These are phyloP conservation scores for Hemisphaericaspora lyxosophila DNA, from an alignment of 1,139 yeast species.

Conservation along the genomic window DNA sequence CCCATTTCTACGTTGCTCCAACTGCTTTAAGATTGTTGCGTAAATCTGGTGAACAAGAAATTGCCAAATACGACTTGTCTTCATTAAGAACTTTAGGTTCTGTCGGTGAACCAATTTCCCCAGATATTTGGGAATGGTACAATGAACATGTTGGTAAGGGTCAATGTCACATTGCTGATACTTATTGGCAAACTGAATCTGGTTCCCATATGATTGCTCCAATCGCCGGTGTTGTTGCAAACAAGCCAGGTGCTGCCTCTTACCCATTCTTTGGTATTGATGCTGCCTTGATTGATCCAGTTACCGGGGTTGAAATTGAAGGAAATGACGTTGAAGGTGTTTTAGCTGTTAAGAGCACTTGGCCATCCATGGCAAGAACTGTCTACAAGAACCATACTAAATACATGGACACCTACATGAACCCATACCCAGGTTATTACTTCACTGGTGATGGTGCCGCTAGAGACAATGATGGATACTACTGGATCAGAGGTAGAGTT, in stretches of 20 bases:
- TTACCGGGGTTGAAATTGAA: constrained; percentile 73
- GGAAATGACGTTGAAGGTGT: constrained; percentile 98
- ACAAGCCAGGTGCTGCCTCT: constrained; percentile 97
- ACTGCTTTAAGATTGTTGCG: constrained; percentile 94
- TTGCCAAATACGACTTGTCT: constrained; percentile 82
- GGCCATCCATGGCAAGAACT: constrained; percentile 99
- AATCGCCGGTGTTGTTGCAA: constrained; percentile 89
- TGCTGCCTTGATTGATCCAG: constrained; percentile 90
- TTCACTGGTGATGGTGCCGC: constrained; percentile 99
- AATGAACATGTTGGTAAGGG: constrained; percentile 87
- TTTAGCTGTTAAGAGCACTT: constrained; percentile 79
- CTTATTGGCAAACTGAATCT: constrained; percentile 99
- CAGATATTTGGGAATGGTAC: constrained; percentile 99
- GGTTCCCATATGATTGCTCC: constrained; percentile 97
- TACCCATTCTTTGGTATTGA: constrained; percentile 95
- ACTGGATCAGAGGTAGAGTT: constrained; percentile 98
- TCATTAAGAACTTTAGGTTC: constrained; percentile 94
- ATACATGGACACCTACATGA: constrained; percentile 89
- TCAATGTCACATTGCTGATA: constrained; percentile 85
- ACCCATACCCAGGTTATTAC: constrained; percentile 94
- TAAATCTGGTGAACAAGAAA: constrained; percentile 87
- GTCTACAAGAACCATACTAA: constrained; percentile 90
- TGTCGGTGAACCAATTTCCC: constrained; percentile 98
- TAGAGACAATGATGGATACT: constrained; percentile 94
- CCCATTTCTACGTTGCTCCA: constrained; percentile 98